Evolutionary conservation across 805 yeast genomes (phyloP).

Genomic region (Saturnispora quitensis): DNA sequence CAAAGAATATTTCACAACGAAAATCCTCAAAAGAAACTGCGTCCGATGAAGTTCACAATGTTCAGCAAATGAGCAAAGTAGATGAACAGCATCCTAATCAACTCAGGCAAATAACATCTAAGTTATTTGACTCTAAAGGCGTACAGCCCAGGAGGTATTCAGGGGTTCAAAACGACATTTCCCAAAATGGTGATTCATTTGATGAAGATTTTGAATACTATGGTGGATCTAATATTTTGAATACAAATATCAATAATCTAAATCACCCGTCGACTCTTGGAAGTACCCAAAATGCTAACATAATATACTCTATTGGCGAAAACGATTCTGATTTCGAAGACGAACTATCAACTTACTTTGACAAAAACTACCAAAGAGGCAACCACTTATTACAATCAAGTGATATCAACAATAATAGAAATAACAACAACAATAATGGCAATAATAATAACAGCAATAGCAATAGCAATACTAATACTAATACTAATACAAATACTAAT

Average conservation of each 20-base stretch:
- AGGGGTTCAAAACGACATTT: constrained; percentile 31
- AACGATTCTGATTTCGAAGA: constrained; percentile 24
- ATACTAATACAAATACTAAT: neutral
- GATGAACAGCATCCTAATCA: constrained; percentile 16
- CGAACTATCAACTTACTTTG: constrained; percentile 13
- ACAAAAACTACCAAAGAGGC: neutral
- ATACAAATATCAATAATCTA: neutral
- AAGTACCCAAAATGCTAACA: neutral
- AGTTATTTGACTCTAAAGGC: constrained; percentile 63
- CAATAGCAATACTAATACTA: neutral
- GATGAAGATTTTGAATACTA: constrained; percentile 37
- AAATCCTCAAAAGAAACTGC: constrained; percentile 5
- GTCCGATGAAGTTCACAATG: neutral
- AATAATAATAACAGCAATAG: neutral
- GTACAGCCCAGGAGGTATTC: constrained; percentile 66
- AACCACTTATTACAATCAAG: neutral
- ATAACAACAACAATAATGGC: neutral
- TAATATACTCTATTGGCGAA: constrained; percentile 10
- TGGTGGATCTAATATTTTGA: constrained; percentile 7
- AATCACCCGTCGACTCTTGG: neutral
- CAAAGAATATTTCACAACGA: constrained; percentile 13
- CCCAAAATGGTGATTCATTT: constrained; percentile 39
- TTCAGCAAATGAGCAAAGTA: constrained; percentile 5
- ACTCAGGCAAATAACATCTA: constrained; percentile 52
- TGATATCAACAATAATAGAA: neutral